Evolutionary conservation across 176 grass and related monocot genomes (phyloP), one percentile per base, ranked within the genome.

Genomic region (Ananas comosus): DNA sequence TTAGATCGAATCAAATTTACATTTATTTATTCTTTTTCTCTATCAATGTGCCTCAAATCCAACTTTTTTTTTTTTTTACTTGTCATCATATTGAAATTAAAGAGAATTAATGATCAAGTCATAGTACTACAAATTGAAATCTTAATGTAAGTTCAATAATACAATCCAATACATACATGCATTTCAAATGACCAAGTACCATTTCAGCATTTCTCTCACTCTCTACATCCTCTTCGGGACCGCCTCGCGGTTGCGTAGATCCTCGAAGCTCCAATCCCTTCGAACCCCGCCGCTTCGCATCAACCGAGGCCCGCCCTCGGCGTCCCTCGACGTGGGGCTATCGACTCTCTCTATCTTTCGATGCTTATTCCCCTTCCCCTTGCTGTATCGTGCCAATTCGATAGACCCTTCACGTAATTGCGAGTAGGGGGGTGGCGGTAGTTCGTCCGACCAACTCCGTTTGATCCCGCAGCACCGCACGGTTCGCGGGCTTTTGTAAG

Each of bases 261-360:
- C 80, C 82, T 96, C 87, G 65, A 96, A 96, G 84, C 86, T 96
- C 91, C 87, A 96, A 52, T 96, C 83, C 79, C 91, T 74, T 10
- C 91, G 79, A 16, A 96, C 24, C 51, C 74, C 91, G 9, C 70
- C 65, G 54, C 87, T 90, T 14, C 91, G 81, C 63, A 76, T 76
- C 73, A 96, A 76, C 54, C 71, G 65, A 12, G 91, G 83, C 33
- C 70, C 64, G 12, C 4, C 33, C 17, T 50, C 49, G 11, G 42
- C 48, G 47, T 64, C 56, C 52, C 50, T 64, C 16, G 67, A 49
- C 2, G 29, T 27, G 13, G 23, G 12, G 51, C 18, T 24, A 29
- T 47, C 18, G 33, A 42, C 33, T 42, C 82, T 86, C 53, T 78
- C 76, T 53, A 75, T 72, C 66, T 28, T 13, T 75, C 70, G 74